These are phyloP conservation scores for Erodium trifolium DNA, from an alignment of 441 rosid genomes.

Conservation along the genomic window DNA sequence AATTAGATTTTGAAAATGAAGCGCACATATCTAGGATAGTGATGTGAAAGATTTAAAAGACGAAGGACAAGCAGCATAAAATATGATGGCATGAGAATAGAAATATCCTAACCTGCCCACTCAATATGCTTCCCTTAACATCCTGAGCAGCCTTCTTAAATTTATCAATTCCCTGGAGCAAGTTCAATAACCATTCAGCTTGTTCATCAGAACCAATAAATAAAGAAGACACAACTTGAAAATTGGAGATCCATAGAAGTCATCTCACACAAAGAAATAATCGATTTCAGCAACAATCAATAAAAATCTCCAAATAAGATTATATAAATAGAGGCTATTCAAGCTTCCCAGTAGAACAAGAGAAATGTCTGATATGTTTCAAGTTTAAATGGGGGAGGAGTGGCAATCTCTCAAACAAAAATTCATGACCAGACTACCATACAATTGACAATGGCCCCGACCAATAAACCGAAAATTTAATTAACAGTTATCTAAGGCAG, in stretches of 20 bases:
- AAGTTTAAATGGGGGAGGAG: not conserved
- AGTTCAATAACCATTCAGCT: constrained; percentile 15
- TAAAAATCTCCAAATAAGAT: not conserved
- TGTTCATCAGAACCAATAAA: not conserved
- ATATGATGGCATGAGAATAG: constrained; percentile 1
- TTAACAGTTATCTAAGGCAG: not conserved
- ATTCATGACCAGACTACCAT: not conserved
- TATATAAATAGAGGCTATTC: not conserved
- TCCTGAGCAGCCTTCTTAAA: constrained; percentile 87
- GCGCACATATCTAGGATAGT: not conserved
- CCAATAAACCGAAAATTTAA: not conserved
- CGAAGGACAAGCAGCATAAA: not conserved
- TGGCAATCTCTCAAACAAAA: not conserved
- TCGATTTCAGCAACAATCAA: not conserved
- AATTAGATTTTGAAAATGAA: not conserved
- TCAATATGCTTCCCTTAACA: constrained; percentile 59
- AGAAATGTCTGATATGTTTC: not conserved
- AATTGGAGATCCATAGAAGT: too few species aligned
- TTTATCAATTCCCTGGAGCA: constrained; percentile 79
- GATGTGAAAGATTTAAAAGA: not conserved
- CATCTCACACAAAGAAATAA: not conserved
- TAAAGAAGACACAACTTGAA: not conserved
- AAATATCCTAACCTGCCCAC: constrained; percentile 55
- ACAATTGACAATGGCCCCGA: not conserved
- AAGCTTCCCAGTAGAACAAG: not conserved